Base-by-base conservation (phyloP, 352 stramenopile species). In the Pythium brassicae region DNA sequence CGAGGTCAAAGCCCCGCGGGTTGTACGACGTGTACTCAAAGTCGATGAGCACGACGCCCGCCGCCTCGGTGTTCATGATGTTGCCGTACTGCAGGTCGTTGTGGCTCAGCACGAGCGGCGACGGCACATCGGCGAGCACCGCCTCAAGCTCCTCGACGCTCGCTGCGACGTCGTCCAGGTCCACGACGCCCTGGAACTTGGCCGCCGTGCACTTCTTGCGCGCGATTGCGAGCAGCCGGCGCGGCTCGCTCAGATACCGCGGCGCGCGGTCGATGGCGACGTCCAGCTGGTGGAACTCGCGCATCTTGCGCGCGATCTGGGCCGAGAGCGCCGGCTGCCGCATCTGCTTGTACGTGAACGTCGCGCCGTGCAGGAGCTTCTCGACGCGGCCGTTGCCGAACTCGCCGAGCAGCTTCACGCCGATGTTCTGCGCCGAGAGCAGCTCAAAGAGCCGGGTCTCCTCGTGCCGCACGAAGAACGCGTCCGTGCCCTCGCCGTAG, bases 11-110 rank as follows among this genome's bases (percentile, higher is more conserved):
- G 0, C 86, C 92, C 5, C 89, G 79, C 46, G 76, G 83, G 67
- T 97, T 97, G 68, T 95, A 97, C 47, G 77, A 89, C 50, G 82
- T 94, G 74, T 98, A 97, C 77, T 97, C 92, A 77, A 96, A 97
- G 64, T 97, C 91, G 53, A 97, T 97, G 26, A 98, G 68, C 60
- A 92, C 76, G 29, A 96, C 81, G 50, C 69, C 72, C 2, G 57
- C 72, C 1, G 57, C 49, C 17, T 88, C 75, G 23, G 71, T 86
- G 32, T 72, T 75, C 73, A 98, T 92, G 50, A 97, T 87, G 73
- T 97, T 98, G 53, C 91, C 92, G 63, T 93, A 92, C 57, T 97
- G 86, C 57, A 98, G 62, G 65, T 98, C 91, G 66, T 98, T 97
- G 71, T 98, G 92, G 59, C 84, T 94, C 47, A 98, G 71, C 48